phyloP scores from a whole-genome alignment of 495 filamentous ascomycete genomes.

The Darksidea phi region DNA sequence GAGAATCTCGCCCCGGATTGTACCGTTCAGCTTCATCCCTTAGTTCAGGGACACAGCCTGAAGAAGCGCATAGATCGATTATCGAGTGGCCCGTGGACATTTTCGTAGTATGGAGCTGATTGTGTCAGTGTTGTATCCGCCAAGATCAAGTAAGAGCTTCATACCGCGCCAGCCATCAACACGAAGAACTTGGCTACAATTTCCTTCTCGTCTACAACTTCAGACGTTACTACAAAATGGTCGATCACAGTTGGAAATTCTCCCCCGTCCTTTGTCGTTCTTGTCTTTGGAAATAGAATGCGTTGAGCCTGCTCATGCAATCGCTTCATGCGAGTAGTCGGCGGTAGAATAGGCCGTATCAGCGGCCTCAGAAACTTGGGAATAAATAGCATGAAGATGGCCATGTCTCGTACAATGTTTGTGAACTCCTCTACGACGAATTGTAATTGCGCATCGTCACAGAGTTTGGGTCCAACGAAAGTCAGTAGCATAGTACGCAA shows the following conservation, averaged over 20 bases:
- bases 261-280: neutral
- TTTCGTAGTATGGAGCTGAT: constrained; percentile 7
- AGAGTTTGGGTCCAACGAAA: constrained; percentile 8
- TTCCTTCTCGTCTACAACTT: constrained; percentile 5
- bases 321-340: constrained; percentile 1
- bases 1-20: no score
- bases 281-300: neutral
- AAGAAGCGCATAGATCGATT: neutral
- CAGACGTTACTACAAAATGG: constrained; percentile 8
- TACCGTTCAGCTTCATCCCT: no score
- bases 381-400: constrained; percentile 7
- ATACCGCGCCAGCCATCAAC: constrained; percentile 4
- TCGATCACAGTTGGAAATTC: neutral
- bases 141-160: no score
- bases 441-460: constrained; percentile 1
- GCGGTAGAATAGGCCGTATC: neutral
- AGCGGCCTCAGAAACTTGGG: constrained; percentile 1
- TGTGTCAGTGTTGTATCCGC: no score
- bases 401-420: constrained; percentile 8
- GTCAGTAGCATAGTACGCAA: constrained; percentile 9
- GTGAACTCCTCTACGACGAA: neutral
- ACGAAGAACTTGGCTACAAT: constrained; percentile 12
- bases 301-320: constrained; percentile 1
- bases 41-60: neutral
- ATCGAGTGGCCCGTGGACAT: constrained; percentile 3